Evolutionary conservation across 306 rosid species (phyloP).

Genomic region (Gastrolobium bilobum): DNA sequence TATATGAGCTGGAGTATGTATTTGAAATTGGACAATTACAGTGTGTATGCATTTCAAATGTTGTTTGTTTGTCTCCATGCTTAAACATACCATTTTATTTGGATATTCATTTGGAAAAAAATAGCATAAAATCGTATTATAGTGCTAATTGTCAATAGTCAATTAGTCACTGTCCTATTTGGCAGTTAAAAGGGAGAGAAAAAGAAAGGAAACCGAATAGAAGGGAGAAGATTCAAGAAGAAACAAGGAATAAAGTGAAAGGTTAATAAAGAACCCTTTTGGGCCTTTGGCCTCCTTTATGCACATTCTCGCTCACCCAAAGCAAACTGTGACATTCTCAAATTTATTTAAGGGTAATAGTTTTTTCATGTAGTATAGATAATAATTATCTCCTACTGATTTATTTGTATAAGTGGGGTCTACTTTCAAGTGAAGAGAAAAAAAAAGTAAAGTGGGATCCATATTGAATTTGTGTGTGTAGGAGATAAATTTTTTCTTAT

Average conservation of each 20-base stretch:
- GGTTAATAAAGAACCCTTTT: neutral
- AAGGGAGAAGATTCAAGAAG: neutral
- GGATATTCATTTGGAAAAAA: neutral
- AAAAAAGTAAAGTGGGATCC: too few species aligned
- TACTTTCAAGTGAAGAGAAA: too few species aligned
- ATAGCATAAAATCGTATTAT: neutral
- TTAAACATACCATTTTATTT: neutral
- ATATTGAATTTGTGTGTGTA: too few species aligned
- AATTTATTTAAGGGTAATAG: too few species aligned
- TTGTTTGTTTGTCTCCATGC: neutral
- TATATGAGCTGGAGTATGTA: neutral
- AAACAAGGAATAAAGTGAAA: neutral
- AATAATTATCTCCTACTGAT: too few species aligned
- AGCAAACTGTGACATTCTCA: neutral
- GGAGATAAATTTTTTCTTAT: too few species aligned
- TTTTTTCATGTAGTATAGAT: too few species aligned
- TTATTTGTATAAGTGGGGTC: too few species aligned
- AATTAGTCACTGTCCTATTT: neutral
- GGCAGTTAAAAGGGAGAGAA: neutral
- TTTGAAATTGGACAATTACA: neutral
- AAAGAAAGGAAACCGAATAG: neutral
- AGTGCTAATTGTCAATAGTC: neutral
- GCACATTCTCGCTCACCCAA: neutral
- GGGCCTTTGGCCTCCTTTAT: neutral
- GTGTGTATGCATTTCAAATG: slow-evolving; percentile 2